Evolutionary conservation across 495 filamentous ascomycete species (phyloP).

Genomic region (Tuber umbilicatum): DNA sequence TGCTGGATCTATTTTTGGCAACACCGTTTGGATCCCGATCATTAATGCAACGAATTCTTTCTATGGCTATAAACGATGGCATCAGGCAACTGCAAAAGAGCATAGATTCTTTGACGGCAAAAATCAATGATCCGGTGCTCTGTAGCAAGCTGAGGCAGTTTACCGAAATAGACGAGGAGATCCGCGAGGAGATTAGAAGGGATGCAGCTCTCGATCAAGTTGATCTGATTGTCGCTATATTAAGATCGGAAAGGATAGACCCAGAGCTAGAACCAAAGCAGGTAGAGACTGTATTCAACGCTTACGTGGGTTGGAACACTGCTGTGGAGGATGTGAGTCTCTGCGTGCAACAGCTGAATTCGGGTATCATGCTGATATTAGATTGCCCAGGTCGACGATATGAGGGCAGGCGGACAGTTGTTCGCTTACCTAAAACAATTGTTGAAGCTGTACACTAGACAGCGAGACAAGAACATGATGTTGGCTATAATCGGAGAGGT

Average conservation of each 20-base stretch:
- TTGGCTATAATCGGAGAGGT: slow-evolving; percentile 83
- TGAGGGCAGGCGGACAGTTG: slow-evolving; percentile 78
- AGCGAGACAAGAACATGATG: slow-evolving; percentile 97
- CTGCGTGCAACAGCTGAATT: slow-evolving; percentile 8
- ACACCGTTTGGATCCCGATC: slow-evolving; percentile 88
- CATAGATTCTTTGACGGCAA: slow-evolving; percentile 66
- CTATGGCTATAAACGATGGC: slow-evolving; percentile 82
- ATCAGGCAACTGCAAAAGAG: slow-evolving; percentile 75
- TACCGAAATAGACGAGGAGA: slow-evolving; percentile 61
- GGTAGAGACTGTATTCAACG: slow-evolving; percentile 77
- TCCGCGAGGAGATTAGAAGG: slow-evolving; percentile 65
- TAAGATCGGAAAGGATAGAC: slow-evolving; percentile 64
- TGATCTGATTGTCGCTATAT: slow-evolving; percentile 76
- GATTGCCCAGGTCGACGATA: slow-evolving; percentile 59
- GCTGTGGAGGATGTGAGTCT: slow-evolving; percentile 72
- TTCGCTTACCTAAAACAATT: slow-evolving; percentile 94
- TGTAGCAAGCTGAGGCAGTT: slow-evolving; percentile 75
- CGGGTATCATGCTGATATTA: slow-evolving; percentile 21
- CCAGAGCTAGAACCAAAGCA: slow-evolving; percentile 66
- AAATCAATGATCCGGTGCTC: slow-evolving; percentile 73
- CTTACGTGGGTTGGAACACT: slow-evolving; percentile 93
- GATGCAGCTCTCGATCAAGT: slow-evolving; percentile 64
- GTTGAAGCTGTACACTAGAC: slow-evolving; percentile 82
- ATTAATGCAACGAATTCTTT: slow-evolving; percentile 85
- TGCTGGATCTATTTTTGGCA: slow-evolving; percentile 89